Percentiles rank a stretch among this genome's conserved stretches.
These are phyloP conservation scores for Pyricularia grisea DNA, from an alignment of 2,329 filamentous ascomycete genomes.

Conservation along the genomic window DNA sequence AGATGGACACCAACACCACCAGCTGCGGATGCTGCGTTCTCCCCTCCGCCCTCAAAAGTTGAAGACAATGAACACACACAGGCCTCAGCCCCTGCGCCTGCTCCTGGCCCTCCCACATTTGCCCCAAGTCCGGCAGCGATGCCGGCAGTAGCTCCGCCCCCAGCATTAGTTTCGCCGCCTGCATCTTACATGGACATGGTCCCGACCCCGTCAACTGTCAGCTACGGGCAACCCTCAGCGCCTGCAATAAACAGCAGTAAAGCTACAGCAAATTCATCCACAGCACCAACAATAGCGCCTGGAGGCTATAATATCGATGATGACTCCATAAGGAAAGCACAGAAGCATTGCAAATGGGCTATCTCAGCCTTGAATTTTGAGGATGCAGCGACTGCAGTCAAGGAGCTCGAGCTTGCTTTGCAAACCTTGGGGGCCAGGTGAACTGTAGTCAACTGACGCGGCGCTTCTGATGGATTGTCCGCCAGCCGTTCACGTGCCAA, in stretches of 20 bases:
- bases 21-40: slow-evolving; percentile 21
- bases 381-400: slow-evolving; percentile 81
- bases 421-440: slow-evolving; percentile 55
- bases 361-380: slow-evolving; percentile 97
- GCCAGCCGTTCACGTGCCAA: neutral
- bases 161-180: slow-evolving; percentile 12
- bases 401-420: slow-evolving; percentile 71
- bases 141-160: slow-evolving; percentile 18
- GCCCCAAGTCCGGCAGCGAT: slow-evolving; percentile 14
- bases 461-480: too few relatives aligned
- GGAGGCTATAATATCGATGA: slow-evolving; percentile 44
- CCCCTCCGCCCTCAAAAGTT: slow-evolving; percentile 21
- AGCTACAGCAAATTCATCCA: slow-evolving; percentile 8
- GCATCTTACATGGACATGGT: slow-evolving; percentile 11
- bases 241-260: neutral
- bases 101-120: slow-evolving; percentile 17
- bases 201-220: slow-evolving; percentile 11
- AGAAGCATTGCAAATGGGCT: slow-evolving; percentile 95
- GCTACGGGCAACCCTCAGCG: slow-evolving; percentile 1
- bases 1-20: slow-evolving; percentile 14
- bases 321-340: slow-evolving; percentile 62
- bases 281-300: neutral
- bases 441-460: slow-evolving; percentile 6
- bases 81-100: slow-evolving; percentile 9
- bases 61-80: slow-evolving; percentile 19